Conservation (phyloP, 257 asterid species). For the Thymus mandschuricus region DNA sequence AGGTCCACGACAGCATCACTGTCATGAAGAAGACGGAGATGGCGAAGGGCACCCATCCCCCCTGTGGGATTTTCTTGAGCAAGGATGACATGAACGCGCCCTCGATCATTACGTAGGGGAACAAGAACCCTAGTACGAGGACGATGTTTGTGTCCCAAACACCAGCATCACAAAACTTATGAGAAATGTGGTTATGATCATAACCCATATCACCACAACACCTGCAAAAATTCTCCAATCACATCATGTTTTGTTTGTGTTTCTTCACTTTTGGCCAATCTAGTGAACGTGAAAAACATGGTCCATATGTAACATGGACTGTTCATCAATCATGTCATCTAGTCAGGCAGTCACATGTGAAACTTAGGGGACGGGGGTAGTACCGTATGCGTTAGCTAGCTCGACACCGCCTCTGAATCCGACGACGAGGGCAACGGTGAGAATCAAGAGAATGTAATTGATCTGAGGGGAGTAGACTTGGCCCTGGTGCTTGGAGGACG, state of each 20-base stretch:
- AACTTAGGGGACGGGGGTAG: no score
- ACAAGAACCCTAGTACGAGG: slow-evolving; percentile 50
- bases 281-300: no score
- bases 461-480: slow-evolving; percentile 80
- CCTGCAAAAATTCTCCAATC: slow-evolving; percentile 49
- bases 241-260: no score
- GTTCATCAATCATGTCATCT: no score
- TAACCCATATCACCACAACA: slow-evolving; percentile 77
- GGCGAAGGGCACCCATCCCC: slow-evolving; percentile 81
- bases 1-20: slow-evolving; percentile 67
- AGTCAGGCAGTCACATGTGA: no score
- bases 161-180: slow-evolving; percentile 61
- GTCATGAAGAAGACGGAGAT: slow-evolving; percentile 58
- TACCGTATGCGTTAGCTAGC: no score
- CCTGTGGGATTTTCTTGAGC: slow-evolving; percentile 72
- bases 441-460: slow-evolving; percentile 50
- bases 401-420: no score
- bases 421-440: slow-evolving; percentile 33
- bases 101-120: slow-evolving; percentile 60
- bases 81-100: slow-evolving; percentile 63
- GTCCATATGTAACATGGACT: no score
- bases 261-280: no score
- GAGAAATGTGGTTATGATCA: slow-evolving; percentile 71
- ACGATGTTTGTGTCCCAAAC: slow-evolving; percentile 52
- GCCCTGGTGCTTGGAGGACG: slow-evolving; percentile 64